Evolutionary conservation across 2,329 filamentous ascomycete species (phyloP), one percentile per base, ranked within the genome.

Genomic region (Podosphaera fusca): DNA sequence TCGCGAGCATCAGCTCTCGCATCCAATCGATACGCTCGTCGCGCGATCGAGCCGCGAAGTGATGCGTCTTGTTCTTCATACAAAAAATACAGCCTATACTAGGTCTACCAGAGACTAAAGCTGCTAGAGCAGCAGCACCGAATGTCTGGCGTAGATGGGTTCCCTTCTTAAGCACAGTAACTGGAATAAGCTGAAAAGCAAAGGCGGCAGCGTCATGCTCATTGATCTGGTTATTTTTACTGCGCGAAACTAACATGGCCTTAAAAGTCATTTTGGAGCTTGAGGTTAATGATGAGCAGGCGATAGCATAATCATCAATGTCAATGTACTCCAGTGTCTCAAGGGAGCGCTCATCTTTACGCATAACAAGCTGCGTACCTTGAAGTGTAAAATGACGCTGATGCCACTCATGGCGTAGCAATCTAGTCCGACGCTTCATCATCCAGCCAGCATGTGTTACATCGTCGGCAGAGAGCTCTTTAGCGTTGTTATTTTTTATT

Each of bases 21-120:
- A 94, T 94, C 92, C 92, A 98, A 68, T 95, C 90, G 65, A 96
- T 95, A 60, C 90, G 79, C 67, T 95, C 86, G 66, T 95, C 87
- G 12, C 88, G 79, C 64, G 76, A 80, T 71, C 84, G 84, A 63
- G 95, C 90, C 0, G 90, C 87, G 68, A 96, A 96, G 68, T 96
- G 87, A 66, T 96, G 90, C 50, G 86, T 85, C 75, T 95, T 95
- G 64, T 80, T 80, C 9, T 77, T 80, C 57, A 78, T 79, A 59
- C 81, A 81, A 60, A 71, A 71, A 33, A 74, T 73, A 42, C 75
- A 75, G 4, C 57, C 61, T 21, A 60, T 59, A 8, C 53, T 33
- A 21, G 51, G 38, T 4, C 56, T 58, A 35, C 57, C 56, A 42
- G 52, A 55, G 9, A 51, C 56, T 61, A 65, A 61, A 8, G 62